A percentile compares a stretch with the other conserved stretches of the same genome.
Evolutionary conservation across 192 early-diverging fungal species (phyloP).

Genomic region (Coemansia pectinata): DNA sequence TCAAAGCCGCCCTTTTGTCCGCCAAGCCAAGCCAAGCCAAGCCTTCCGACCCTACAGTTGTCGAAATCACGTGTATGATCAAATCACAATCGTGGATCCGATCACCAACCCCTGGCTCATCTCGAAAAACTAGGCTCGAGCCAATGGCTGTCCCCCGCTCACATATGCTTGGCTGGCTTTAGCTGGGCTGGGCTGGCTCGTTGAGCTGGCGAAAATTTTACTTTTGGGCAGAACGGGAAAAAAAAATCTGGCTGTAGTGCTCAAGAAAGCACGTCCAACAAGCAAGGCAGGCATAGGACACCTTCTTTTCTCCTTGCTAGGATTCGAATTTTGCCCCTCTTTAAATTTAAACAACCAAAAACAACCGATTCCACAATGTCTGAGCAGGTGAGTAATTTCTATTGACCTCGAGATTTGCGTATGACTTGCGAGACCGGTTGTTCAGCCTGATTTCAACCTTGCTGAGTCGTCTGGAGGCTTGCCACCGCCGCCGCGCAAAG

Average conservation of each 20-base stretch:
- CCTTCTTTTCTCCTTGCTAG: constrained; percentile 52
- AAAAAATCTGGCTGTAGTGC: constrained; percentile 10
- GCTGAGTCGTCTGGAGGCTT: background rate
- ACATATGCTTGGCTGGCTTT: background rate
- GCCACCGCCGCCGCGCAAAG: background rate
- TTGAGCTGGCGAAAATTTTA: constrained; percentile 37
- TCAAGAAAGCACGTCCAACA: constrained; percentile 6
- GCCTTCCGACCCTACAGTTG: constrained; percentile 10
- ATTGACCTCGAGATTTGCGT: background rate
- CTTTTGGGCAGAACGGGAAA: background rate
- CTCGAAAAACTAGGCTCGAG: background rate
- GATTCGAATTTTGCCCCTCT: constrained; percentile 23
- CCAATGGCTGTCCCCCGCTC: background rate
- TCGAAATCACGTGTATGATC: constrained; percentile 6
- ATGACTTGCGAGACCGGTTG: background rate
- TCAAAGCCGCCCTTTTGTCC: background rate
- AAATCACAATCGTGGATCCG: background rate
- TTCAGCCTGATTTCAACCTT: background rate
- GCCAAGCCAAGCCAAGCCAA: background rate
- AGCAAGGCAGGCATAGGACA: constrained; percentile 16
- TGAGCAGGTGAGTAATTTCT: constrained; percentile 53
- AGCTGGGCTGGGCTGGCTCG: constrained; percentile 1
- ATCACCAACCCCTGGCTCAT: background rate
- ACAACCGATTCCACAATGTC: constrained; percentile 40
- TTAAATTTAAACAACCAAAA: constrained; percentile 31